Evolutionary conservation across 768 basidiomycete genomes (phyloP), one percentile per base, ranked within the genome.

Genomic region (Scleroderma citrinum): DNA sequence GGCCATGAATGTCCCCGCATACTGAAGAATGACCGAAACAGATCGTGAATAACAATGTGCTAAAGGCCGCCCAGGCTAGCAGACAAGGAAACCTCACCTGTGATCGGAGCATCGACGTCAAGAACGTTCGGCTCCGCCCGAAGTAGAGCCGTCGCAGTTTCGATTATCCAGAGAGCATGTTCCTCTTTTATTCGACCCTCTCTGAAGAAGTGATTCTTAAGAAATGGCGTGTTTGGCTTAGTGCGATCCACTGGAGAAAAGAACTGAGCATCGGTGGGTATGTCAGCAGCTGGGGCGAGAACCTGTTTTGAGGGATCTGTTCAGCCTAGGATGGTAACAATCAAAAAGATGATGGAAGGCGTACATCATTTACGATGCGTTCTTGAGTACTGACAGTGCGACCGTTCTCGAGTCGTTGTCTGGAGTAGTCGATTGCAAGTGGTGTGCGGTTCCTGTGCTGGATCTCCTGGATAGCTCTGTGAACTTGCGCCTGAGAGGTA

Each of bases 201-300:
- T 38, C 83, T 72, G 63, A 85, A 83, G 66, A 86, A 85, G 65
- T 87, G 84, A 59, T 85, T 85, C 69, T 85, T 86, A 50, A 87
- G 71, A 65, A 83, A 85, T 4, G 80, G 82, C 48, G 85, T 77
- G 59, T 85, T 80, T 21, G 83, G 83, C 56, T 84, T 83, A n/a
- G 70, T 70, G 17, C 72, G 74, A 58, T 84, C 84, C 39, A 72
- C 67, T 24, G 73, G 71, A 43, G 86, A 83, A 72, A 83, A 92
- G 69, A 92, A 83, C 54, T 92, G 80, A 14, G 76, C 79, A 53
- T 90, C 84, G 4, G 81, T 81, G 0, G 88, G 90, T 43, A 75
- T 75, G 53, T 70, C 63, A 48, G 76, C 68, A 2, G 78, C 82
- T 13, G 87, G 90, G 20, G 73, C 79, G 51, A 77, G 76, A n/a